Evolutionary conservation across 768 basidiomycete genomes (phyloP).

Genomic region (Lactifluus subvellereus): DNA sequence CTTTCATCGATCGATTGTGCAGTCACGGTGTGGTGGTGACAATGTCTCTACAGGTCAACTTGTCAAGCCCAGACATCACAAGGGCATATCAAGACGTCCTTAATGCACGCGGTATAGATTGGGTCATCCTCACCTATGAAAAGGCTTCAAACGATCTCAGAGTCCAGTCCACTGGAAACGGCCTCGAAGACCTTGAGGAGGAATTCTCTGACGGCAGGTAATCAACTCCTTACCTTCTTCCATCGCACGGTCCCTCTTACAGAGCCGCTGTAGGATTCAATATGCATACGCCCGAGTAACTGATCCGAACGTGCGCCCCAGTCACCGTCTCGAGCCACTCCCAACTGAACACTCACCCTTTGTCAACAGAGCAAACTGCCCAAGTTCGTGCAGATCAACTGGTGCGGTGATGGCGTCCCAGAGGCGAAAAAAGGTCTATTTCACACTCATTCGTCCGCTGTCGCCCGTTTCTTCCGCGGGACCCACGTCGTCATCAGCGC

Average conservation of each 20-base stretch:
- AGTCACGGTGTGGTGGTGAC: background rate
- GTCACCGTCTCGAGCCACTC: background rate
- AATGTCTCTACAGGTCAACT: conserved; percentile 79
- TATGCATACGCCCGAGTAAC: conserved; percentile 85
- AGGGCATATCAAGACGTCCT: conserved; percentile 74
- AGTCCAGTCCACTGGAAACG: conserved; percentile 77
- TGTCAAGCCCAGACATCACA: conserved; percentile 64
- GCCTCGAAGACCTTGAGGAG: conserved; percentile 85
- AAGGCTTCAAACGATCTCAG: conserved; percentile 81
- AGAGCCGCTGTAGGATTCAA: conserved; percentile 60
- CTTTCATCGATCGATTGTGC: too few species aligned
- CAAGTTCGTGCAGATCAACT: conserved; percentile 94
- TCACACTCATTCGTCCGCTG: conserved; percentile 77
- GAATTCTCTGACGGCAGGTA: conserved; percentile 93
- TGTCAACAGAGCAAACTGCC: conserved; percentile 61
- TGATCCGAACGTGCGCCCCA: conserved; percentile 67
- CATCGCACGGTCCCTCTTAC: conserved; percentile 14
- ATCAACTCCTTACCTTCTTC: conserved; percentile 26
- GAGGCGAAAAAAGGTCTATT: conserved; percentile 89
- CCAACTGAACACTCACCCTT: background rate
- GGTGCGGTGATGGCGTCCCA: conserved; percentile 97
- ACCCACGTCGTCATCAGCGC: conserved; percentile 84
- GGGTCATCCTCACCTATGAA: conserved; percentile 77
- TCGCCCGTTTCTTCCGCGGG: conserved; percentile 74
- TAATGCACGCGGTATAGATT: conserved; percentile 60